A percentile compares a stretch with the other conserved stretches of the same genome.
Conservation (phyloP, 495 filamentous ascomycete species). For the Cudoniella acicularis region DNA sequence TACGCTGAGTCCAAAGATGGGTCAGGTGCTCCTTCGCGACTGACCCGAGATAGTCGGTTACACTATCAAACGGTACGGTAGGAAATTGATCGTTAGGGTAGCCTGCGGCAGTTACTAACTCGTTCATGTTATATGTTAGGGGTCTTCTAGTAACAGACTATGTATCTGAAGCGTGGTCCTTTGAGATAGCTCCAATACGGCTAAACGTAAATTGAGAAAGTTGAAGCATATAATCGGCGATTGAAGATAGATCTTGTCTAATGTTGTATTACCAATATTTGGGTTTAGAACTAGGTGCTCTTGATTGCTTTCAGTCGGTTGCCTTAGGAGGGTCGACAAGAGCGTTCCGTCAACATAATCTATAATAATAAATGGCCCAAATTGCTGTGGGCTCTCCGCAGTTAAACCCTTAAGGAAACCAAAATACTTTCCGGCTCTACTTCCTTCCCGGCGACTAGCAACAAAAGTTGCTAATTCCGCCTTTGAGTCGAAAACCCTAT, state of each 20-base stretch:
- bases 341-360: slow-evolving; percentile 38
- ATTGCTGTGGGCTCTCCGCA: not conserved
- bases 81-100: slow-evolving; percentile 32
- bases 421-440: not conserved
- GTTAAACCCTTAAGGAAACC: not conserved
- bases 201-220: slow-evolving; percentile 36
- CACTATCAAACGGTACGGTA: slow-evolving; percentile 32
- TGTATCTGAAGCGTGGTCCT: slow-evolving; percentile 25
- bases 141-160: slow-evolving; percentile 33
- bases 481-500: not conserved
- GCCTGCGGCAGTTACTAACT: slow-evolving; percentile 33
- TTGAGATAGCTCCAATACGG: slow-evolving; percentile 36
- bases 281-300: slow-evolving; percentile 32
- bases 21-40: slow-evolving; percentile 32
- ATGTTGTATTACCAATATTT: slow-evolving; percentile 30
- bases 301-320: slow-evolving; percentile 27
- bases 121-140: slow-evolving; percentile 40
- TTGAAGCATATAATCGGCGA: slow-evolving; percentile 34
- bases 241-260: slow-evolving; percentile 34
- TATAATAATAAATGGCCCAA: slow-evolving; percentile 29
- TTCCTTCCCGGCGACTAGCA: not conserved
- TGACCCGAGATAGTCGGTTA: slow-evolving; percentile 33
- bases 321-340: slow-evolving; percentile 29
- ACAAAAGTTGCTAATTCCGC: not conserved
- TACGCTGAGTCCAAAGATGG: slow-evolving; percentile 37